Evolutionary conservation across 495 filamentous ascomycete species (phyloP).

Genomic region (Halenospora varia): DNA sequence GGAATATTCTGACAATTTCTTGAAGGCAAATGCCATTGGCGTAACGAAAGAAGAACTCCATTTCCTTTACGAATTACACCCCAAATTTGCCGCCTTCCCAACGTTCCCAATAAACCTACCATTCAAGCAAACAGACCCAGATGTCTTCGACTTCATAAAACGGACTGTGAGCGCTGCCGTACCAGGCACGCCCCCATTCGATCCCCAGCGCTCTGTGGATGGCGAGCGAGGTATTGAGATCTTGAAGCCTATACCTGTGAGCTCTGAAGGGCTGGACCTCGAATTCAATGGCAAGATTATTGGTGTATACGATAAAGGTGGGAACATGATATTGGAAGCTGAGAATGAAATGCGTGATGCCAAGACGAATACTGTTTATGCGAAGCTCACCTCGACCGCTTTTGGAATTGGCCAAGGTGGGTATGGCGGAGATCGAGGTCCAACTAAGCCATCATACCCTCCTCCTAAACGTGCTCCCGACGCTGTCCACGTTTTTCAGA

Average conservation of each 20-base stretch:
- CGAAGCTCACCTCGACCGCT: slow-evolving; percentile 22
- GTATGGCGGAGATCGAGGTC: slow-evolving; percentile 27
- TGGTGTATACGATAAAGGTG: slow-evolving; percentile 29
- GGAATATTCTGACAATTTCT: background rate
- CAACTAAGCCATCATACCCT: slow-evolving; percentile 13
- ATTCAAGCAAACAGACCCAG: slow-evolving; percentile 27
- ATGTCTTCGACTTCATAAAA: slow-evolving; percentile 29
- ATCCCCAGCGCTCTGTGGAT: slow-evolving; percentile 27
- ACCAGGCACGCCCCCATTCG: slow-evolving; percentile 27
- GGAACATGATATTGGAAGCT: slow-evolving; percentile 27
- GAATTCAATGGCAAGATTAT: slow-evolving; percentile 25
- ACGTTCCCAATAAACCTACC: slow-evolving; percentile 30
- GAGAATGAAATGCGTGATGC: slow-evolving; percentile 23
- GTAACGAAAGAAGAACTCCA: slow-evolving; percentile 26
- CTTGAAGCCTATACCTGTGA: slow-evolving; percentile 18
- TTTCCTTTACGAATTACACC: slow-evolving; percentile 29
- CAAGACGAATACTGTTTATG: slow-evolving; percentile 24
- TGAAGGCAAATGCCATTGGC: slow-evolving; percentile 29
- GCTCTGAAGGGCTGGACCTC: slow-evolving; percentile 25
- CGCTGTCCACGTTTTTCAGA: slow-evolving; percentile 23
- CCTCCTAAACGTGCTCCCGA: slow-evolving; percentile 25
- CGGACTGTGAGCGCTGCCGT: slow-evolving; percentile 20
- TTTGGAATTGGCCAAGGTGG: slow-evolving; percentile 30
- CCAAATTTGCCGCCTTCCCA: slow-evolving; percentile 27
- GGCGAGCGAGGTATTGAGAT: slow-evolving; percentile 30